These are phyloP conservation scores for Fusarium begoniae DNA, from an alignment of 2,329 filamentous ascomycete genomes.

Conservation along the genomic window DNA sequence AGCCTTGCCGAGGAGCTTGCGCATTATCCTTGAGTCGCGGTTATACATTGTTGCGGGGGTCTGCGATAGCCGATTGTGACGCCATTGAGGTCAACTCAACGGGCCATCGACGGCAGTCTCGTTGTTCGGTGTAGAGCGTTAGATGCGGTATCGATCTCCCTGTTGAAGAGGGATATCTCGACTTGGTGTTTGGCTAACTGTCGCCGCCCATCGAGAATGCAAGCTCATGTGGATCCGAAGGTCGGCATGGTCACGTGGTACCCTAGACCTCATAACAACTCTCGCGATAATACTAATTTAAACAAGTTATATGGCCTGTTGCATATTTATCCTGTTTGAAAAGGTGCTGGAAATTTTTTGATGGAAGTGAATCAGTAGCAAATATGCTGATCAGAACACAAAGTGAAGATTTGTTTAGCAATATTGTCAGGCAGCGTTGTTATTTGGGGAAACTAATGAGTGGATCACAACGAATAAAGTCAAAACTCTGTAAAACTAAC, in stretches of 20 bases:
- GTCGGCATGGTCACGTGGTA: slow-evolving; percentile 6
- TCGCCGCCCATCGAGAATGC: neutral
- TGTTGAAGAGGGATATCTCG: neutral
- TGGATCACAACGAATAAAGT: no score
- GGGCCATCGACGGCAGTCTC: slow-evolving; percentile 29
- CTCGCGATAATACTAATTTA: neutral
- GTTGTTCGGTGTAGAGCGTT: neutral
- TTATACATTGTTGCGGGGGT: slow-evolving; percentile 57
- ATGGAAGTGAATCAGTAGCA: no score
- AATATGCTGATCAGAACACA: neutral
- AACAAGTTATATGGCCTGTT: neutral
- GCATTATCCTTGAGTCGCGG: slow-evolving; percentile 65
- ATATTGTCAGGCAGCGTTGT: neutral
- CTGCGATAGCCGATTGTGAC: slow-evolving; percentile 41
- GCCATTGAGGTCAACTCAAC: slow-evolving; percentile 44
- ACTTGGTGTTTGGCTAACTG: neutral
- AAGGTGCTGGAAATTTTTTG: neutral
- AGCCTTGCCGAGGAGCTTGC: slow-evolving; percentile 67
- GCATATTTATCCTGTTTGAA: neutral
- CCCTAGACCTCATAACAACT: neutral
- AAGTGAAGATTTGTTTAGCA: neutral
- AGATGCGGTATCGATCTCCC: neutral
- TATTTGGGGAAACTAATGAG: fast-evolving
- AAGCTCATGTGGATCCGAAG: slow-evolving; percentile 33
- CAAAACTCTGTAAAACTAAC: no score